phyloP scores from a whole-genome alignment of 2,329 filamentous ascomycete genomes.

The Alternaria gaisen region DNA sequence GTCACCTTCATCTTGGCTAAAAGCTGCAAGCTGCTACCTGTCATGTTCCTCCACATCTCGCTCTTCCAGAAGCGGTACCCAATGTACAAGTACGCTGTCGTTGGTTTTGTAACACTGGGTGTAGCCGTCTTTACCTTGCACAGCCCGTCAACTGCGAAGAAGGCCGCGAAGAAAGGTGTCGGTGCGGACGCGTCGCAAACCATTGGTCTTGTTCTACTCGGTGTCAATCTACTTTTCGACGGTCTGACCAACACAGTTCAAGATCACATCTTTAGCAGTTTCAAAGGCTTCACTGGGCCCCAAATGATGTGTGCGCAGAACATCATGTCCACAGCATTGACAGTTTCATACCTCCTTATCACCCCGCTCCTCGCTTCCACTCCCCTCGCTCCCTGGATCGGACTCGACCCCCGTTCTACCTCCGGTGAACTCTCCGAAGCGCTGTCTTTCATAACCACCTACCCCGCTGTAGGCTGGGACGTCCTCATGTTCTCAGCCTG shows the following conservation, averaged over 20 bases:
- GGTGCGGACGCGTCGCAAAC: constrained; percentile 69
- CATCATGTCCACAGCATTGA: constrained; percentile 82
- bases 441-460: constrained; percentile 77
- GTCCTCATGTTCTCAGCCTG: constrained; percentile 90
- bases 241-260: constrained; percentile 96
- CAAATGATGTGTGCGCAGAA: constrained; percentile 99
- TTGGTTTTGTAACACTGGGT: constrained; percentile 87
- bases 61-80: constrained; percentile 90
- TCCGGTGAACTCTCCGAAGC: constrained; percentile 80
- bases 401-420: constrained; percentile 43
- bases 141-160: constrained; percentile 59
- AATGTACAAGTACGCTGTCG: constrained; percentile 94
- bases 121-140: constrained; percentile 96
- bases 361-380: constrained; percentile 81
- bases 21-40: constrained; percentile 97
- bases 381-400: constrained; percentile 53
- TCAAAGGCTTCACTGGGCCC: constrained; percentile 83
- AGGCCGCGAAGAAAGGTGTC: constrained; percentile 56
- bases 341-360: constrained; percentile 76
- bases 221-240: constrained; percentile 92
- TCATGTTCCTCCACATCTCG: constrained; percentile 96
- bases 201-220: constrained; percentile 84
- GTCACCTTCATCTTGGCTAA: constrained; percentile 98
- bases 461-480: constrained; percentile 85
- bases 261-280: constrained; percentile 85